Evolutionary conservation across 2,329 filamentous ascomycete species (phyloP), one percentile per base, ranked within the genome.

Genomic region (Periconia sp.): DNA sequence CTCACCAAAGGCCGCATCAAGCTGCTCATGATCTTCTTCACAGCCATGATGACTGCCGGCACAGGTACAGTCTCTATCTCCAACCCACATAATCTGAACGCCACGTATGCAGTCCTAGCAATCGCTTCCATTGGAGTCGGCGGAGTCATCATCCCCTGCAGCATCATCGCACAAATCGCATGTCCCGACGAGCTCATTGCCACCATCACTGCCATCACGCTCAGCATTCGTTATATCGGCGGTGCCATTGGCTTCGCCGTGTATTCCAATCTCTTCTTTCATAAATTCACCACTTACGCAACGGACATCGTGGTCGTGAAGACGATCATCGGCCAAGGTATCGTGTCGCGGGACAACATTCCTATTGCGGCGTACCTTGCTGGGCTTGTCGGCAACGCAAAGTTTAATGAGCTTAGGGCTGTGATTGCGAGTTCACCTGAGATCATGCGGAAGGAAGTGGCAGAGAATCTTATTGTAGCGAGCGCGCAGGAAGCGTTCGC

Each of bases 121-220:
- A 59, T 87, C 4, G 82, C 83, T 2, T 80, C 82, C 4, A 64
- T 87, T 2, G 85, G 85, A 5, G 82, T 87, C 4, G 85, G 85
- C 5, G 85, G 82, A 1, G 84, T 88, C 36, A 80, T 87, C 12
- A 81, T 88, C 4, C 85, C 85, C 0, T 80, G 82, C 1, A 83
- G 81, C 1, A 85, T 87, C 52, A n/a, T n/a, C n/a, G n/a, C n/a
- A n/a, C n/a, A 83, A 8, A 87, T 88, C 54, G 83, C 87, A 52
- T 87, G 83, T 48, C 84, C 85, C 0, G 82, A 85, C 58, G 84
- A 88, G 40, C 74, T 88, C 5, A 88, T 89, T 50, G 85, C 83
- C 6, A 88, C 85, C 2, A 77, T 87, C 32, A 80, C 84, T 1
- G 84, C 86, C 5, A 72, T 89, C 16, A 87, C 85, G 0, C 78